Evolutionary conservation across 2,329 filamentous ascomycete genomes (phyloP).

Genomic region (Alternaria gansuensis): DNA sequence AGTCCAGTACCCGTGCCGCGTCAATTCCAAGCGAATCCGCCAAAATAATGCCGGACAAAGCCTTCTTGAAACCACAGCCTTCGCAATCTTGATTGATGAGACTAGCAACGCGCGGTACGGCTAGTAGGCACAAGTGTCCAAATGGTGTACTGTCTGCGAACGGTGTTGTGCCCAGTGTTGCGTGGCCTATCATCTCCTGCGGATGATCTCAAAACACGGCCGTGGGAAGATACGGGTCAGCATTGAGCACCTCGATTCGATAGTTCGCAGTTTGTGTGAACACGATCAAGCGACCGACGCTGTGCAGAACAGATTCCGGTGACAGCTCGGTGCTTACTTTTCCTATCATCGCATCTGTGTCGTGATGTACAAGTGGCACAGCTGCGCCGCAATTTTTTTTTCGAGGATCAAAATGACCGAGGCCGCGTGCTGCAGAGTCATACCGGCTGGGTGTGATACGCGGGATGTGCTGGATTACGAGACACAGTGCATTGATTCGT

Average conservation of each 20-base stretch:
- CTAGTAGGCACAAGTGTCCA: constrained; percentile 22
- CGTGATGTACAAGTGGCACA: constrained; percentile 43
- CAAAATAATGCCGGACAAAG: constrained; percentile 12
- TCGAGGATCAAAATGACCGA: constrained; percentile 32
- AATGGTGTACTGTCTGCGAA: constrained; percentile 25
- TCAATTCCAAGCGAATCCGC: constrained; percentile 26
- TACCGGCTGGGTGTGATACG: constrained; percentile 36
- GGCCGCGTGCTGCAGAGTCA: constrained; percentile 37
- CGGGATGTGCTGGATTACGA: constrained; percentile 37
- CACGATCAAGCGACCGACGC: constrained; percentile 23
- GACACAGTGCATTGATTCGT: constrained; percentile 20
- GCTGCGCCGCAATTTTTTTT: constrained; percentile 33
- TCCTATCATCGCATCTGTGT: constrained; percentile 29
- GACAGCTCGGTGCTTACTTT: constrained; percentile 36
- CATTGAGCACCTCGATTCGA: constrained; percentile 30
- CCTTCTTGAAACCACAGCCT: constrained; percentile 39
- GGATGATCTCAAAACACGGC: constrained; percentile 14
- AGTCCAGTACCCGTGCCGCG: constrained; percentile 16
- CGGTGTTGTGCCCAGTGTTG: constrained; percentile 20
- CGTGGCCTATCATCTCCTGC: constrained; percentile 17
- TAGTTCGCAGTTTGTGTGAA: constrained; percentile 27
- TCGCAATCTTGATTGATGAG: constrained; percentile 40
- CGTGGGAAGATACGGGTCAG: constrained; percentile 30
- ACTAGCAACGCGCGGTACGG: constrained; percentile 25
- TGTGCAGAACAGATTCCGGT: constrained; percentile 21